These are phyloP conservation scores for Salix koriyanagi DNA, from an alignment of 345 rosid species.

Conservation along the genomic window DNA sequence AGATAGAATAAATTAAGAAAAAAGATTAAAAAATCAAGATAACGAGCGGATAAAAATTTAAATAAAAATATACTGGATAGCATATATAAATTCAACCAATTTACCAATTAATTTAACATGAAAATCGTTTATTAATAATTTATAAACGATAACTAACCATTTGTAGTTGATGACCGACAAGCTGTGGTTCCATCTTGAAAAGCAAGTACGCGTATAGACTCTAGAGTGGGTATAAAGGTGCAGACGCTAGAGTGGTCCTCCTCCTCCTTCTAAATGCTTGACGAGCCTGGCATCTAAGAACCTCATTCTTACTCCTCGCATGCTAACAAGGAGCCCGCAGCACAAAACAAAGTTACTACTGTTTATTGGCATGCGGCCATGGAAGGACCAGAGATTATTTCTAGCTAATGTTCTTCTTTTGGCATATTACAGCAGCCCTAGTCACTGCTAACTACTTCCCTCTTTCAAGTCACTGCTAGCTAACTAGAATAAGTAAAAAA, in stretches of 20 bases:
- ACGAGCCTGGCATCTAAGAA: neutral
- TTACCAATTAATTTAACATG: too few relatives aligned
- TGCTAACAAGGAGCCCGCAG: neutral
- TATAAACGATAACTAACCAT: too few relatives aligned
- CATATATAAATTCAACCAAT: too few relatives aligned
- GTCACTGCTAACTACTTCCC: neutral
- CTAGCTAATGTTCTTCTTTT: neutral
- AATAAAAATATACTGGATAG: too few relatives aligned
- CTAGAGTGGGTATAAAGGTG: neutral
- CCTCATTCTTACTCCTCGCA: slow-evolving; percentile 1
- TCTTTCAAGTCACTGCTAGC: neutral
- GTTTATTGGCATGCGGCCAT: neutral
- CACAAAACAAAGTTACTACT: neutral
- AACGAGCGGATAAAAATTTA: too few relatives aligned
- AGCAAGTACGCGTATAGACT: neutral
- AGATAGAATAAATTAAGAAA: too few relatives aligned
- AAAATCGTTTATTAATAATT: too few relatives aligned
- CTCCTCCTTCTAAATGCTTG: neutral
- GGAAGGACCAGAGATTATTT: neutral
- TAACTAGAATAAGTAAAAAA: too few relatives aligned
- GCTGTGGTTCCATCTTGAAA: too few relatives aligned
- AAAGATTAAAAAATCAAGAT: too few relatives aligned
- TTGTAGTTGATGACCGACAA: too few relatives aligned
- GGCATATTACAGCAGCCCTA: neutral
- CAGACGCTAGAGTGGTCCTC: slow-evolving; percentile 4